A percentile compares a stretch with the other conserved stretches of the same genome.
phyloP scores from a whole-genome alignment of 2,329 filamentous ascomycete genomes.

The Cucurbitaria berberidis region DNA sequence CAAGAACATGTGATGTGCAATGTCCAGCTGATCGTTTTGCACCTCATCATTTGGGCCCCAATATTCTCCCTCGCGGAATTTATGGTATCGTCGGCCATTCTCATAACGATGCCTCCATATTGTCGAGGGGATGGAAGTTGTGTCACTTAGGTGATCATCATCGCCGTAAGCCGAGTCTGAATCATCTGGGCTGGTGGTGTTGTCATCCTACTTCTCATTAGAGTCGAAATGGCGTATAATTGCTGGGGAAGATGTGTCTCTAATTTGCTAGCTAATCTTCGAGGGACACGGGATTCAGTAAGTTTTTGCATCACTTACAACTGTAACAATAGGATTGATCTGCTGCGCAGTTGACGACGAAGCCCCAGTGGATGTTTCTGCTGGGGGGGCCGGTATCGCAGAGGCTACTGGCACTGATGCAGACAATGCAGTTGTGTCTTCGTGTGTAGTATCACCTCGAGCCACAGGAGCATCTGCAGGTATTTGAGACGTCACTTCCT shows the following conservation, averaged over 20 bases:
- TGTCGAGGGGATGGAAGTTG: constrained; percentile 39
- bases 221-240: neutral
- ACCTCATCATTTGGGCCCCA: constrained; percentile 41
- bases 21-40: constrained; percentile 37
- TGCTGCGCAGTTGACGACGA: constrained; percentile 14
- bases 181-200: constrained; percentile 17
- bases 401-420: neutral
- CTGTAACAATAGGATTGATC: constrained; percentile 15
- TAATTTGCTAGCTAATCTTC: too few relatives aligned
- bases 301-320: constrained; percentile 7
- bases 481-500: neutral
- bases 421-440: neutral
- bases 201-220: neutral
- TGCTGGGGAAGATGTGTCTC: too few relatives aligned
- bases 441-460: neutral
- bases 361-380: constrained; percentile 2
- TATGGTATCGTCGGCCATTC: constrained; percentile 44
- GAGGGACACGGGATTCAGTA: too few relatives aligned
- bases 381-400: too few relatives aligned
- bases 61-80: constrained; percentile 40
- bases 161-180: constrained; percentile 35
- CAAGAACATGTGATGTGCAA: constrained; percentile 36
- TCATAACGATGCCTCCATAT: constrained; percentile 40
- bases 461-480: neutral
- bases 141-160: constrained; percentile 32